Percentiles rank a stretch among this genome's conserved stretches.
phyloP scores from a whole-genome alignment of 352 stramenopile species.

The Globisporangium alternatum region DNA sequence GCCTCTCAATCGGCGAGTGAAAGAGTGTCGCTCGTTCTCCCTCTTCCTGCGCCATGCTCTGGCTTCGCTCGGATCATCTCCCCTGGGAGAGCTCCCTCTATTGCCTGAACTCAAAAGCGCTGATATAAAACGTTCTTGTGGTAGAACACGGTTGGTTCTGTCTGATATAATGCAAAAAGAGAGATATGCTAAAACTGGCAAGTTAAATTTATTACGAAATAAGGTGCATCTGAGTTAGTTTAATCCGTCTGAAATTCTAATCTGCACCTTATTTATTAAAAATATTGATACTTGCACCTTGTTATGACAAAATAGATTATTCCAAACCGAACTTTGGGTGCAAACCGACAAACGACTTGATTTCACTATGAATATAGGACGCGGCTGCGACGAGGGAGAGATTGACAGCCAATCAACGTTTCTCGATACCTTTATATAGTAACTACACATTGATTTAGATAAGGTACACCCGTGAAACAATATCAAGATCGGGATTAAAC shows the following conservation, averaged over 20 bases:
- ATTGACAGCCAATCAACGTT: not conserved
- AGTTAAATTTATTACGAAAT: no score
- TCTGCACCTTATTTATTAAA: not conserved
- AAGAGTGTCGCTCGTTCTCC: not conserved
- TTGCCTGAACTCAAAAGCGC: not conserved
- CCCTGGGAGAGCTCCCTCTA: not conserved
- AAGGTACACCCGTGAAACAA: no score
- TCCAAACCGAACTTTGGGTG: not conserved
- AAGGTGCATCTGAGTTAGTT: not conserved
- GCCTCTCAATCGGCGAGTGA: not conserved
- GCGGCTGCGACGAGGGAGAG: conserved; percentile 9
- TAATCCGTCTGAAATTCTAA: not conserved
- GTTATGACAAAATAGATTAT: conserved; percentile 4
- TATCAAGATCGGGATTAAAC: no score
- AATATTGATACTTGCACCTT: not conserved
- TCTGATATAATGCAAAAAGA: not conserved
- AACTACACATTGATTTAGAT: not conserved
- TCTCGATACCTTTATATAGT: not conserved
- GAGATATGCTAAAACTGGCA: no score
- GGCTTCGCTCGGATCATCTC: not conserved
- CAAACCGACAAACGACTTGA: not conserved
- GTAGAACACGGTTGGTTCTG: not conserved
- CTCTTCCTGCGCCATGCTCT: not conserved
- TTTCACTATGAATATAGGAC: not conserved
- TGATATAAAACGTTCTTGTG: not conserved